Conservation (phyloP, 495 filamentous ascomycete species). For the Rhypophila decipiens region DNA sequence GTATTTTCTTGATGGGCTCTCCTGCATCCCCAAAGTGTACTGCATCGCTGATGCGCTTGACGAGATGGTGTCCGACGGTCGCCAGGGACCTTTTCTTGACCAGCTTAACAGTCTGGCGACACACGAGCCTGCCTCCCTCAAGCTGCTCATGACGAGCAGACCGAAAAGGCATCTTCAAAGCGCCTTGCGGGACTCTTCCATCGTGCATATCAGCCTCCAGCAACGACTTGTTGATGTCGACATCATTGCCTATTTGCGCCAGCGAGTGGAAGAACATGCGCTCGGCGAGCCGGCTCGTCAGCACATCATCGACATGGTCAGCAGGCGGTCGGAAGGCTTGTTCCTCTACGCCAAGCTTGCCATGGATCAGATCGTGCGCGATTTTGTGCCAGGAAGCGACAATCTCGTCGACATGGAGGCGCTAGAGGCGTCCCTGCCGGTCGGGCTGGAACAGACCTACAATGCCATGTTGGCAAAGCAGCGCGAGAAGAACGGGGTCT, state of each 20-base stretch:
- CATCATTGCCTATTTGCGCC: conserved; percentile 9
- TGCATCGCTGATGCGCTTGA: conserved; percentile 46
- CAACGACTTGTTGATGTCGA: conserved; percentile 27
- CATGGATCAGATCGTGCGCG: conserved; percentile 38
- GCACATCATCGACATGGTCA: conserved; percentile 16
- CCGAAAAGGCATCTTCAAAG: conserved; percentile 24
- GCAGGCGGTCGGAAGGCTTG: conserved; percentile 23
- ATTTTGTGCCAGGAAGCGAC: too few species aligned
- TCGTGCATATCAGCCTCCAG: conserved; percentile 27
- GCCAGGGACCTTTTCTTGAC: too few species aligned
- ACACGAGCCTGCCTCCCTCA: too few species aligned
- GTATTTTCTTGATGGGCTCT: conserved; percentile 22
- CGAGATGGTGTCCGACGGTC: too few species aligned
- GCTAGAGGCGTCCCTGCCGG: conserved; percentile 23
- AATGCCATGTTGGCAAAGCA: conserved; percentile 37
- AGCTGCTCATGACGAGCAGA: conserved; percentile 36
- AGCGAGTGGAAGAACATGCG: too few species aligned
- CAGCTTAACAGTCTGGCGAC: too few species aligned
- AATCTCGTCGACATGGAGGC: conserved; percentile 10
- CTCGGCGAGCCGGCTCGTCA: too few species aligned
- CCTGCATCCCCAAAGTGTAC: conserved; percentile 29
- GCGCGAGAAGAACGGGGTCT: conserved; percentile 24
- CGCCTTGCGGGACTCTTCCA: conserved; percentile 6
- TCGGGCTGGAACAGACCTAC: conserved; percentile 41
- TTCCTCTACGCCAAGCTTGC: conserved; percentile 44